phyloP scores from a whole-genome alignment of 257 asterid species.

The Asclepias syriaca region DNA sequence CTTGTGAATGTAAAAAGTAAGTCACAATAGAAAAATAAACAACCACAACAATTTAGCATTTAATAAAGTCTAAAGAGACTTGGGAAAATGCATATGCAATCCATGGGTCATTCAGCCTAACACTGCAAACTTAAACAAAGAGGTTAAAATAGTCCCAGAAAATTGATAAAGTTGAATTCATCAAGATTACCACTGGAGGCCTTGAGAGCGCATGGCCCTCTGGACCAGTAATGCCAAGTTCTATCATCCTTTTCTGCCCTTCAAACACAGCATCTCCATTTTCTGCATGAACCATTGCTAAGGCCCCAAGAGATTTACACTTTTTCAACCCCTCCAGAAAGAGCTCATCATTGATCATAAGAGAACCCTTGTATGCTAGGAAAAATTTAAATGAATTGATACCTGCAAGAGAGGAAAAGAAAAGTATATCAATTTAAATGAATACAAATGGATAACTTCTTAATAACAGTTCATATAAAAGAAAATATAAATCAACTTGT shows the following conservation, averaged over 20 bases:
- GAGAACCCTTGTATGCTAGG: constrained; percentile 90
- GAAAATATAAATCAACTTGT: not conserved
- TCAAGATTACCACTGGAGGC: constrained; percentile 66
- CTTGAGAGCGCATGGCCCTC: constrained; percentile 98
- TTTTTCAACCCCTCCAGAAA: constrained; percentile 86
- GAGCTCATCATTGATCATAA: constrained; percentile 84
- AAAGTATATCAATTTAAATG: not conserved
- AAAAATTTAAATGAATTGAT: constrained; percentile 90
- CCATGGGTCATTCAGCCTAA: not conserved
- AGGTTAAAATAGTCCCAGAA: not conserved
- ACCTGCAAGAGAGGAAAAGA: constrained; percentile 36
- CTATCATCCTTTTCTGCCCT: constrained; percentile 87
- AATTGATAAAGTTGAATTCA: not conserved
- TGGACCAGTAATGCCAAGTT: constrained; percentile 91
- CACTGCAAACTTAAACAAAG: not conserved
- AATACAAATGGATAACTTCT: not conserved
- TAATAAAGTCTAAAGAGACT: not conserved
- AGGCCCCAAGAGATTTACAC: constrained; percentile 94
- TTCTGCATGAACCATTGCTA: constrained; percentile 98
- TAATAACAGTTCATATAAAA: not conserved
- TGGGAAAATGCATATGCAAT: not conserved
- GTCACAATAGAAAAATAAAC: not conserved
- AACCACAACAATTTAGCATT: not conserved
- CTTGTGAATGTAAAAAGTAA: not conserved
- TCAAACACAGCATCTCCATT: constrained; percentile 96